Base-by-base conservation (phyloP, 371 early-diverging fungal species). In the Dichotomocladium elegans region DNA sequence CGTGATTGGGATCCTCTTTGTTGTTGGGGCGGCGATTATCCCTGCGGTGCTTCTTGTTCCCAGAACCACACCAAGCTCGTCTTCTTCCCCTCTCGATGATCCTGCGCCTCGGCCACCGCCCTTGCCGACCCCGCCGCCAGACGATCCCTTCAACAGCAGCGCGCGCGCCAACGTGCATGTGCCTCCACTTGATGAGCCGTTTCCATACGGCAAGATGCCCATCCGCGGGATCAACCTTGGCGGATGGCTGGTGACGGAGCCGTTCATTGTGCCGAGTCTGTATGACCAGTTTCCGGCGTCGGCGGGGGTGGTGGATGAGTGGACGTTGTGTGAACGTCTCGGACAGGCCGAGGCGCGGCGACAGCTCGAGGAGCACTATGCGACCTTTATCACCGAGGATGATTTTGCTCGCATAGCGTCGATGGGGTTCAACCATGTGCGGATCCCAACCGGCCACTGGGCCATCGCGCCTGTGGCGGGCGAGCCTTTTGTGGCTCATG, bases 361-460 rank as follows among this genome's bases (percentile, higher is more conserved):
- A 2, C 68, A 72, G 14, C 64, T 90, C 3, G 43, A 78, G 24
- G 27, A 70, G 8, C 91, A 90, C 48, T 90, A 85, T 60, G 61
- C 74, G 0, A 70, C 74, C 0, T 90, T 83, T 77, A 80, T 90
- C 21, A 86, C 83, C 12, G 89, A 88, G 58, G 66, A 70, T 0
- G 88, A 88, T 33, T 85, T 90, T 46, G 57, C 63, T n/a, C 71
- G 71, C 15, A 72, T 90, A 7, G 75, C 82, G 0, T 63, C 72
- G 33, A 70, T 82, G 55, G 88, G 89, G 0, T 59, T 90, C 25
- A 88, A 89, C 54, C 87, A 86, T 42, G 75, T 90, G 2, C 85
- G 91, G 9, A 88, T 90, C 42, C 91, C 91, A 1, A 64, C 85
- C 1, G 89, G 88, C 0, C 85, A 87, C 60, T 89, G 91, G 91